These are phyloP conservation scores for Lodderomyces metapsilosis DNA, from an alignment of 1,139 yeast species.

Conservation along the genomic window DNA sequence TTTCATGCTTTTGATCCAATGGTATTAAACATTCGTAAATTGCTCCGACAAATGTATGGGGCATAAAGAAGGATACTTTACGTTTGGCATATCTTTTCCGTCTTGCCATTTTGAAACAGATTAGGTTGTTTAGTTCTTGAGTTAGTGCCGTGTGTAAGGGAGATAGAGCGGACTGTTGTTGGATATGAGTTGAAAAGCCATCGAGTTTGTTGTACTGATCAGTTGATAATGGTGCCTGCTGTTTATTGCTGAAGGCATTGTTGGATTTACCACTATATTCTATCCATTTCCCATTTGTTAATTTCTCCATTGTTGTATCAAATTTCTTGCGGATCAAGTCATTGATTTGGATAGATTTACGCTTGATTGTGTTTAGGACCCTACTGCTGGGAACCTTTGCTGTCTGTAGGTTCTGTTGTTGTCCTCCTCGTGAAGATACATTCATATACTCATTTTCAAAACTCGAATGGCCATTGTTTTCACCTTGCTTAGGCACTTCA, in stretches of 20 bases:
- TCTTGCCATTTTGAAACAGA: slow-evolving; percentile 64
- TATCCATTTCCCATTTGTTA: slow-evolving; percentile 20
- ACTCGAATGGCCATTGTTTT: too few relatives aligned
- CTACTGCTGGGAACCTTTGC: not conserved
- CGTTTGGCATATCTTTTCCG: slow-evolving; percentile 57
- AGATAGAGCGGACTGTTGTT: slow-evolving; percentile 32
- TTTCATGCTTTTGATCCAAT: slow-evolving; percentile 18
- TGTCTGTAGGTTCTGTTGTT: not conserved
- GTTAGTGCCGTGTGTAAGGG: slow-evolving; percentile 10
- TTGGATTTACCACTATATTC: slow-evolving; percentile 28
- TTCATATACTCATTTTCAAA: too few relatives aligned
- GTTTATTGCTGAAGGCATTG: slow-evolving; percentile 19
- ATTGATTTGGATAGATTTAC: slow-evolving; percentile 10
- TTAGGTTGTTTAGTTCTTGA: slow-evolving; percentile 24
- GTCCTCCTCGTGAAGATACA: too few relatives aligned
- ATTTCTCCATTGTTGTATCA: slow-evolving; percentile 23
- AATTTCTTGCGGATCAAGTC: slow-evolving; percentile 17
- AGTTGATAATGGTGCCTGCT: slow-evolving; percentile 16
- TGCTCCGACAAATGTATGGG: slow-evolving; percentile 66
- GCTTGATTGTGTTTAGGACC: not conserved
- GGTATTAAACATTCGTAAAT: slow-evolving; percentile 53
- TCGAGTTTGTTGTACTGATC: not conserved
- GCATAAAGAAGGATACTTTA: slow-evolving; percentile 50
- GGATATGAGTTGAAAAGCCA: slow-evolving; percentile 7
- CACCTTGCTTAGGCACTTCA: too few relatives aligned